Evolutionary conservation across 169 alveolate genomes (phyloP).

Genomic region (Eimeria necatrix): DNA sequence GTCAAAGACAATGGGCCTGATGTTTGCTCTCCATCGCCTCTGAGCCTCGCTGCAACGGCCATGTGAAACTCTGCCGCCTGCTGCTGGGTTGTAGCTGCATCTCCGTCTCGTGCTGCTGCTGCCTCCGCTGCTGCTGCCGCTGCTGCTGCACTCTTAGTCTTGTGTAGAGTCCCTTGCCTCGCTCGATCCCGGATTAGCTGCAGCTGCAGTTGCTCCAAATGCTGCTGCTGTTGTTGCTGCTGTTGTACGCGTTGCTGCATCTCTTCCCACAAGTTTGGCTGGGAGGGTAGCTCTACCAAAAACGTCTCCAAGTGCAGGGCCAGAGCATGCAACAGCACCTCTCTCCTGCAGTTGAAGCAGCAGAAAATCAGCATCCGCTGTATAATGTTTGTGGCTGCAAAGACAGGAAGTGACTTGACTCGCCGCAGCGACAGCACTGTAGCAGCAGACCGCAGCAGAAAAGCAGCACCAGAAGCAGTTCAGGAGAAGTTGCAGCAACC

Average conservation of each 20-base stretch:
- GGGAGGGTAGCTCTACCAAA: not conserved
- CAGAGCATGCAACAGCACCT: slow-evolving; percentile 8
- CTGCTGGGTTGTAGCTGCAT: slow-evolving; percentile 34
- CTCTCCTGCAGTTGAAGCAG: slow-evolving; percentile 2
- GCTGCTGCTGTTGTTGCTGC: not conserved
- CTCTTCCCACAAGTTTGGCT: slow-evolving; percentile 38
- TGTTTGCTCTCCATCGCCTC: not conserved
- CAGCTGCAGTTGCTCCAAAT: slow-evolving; percentile 6
- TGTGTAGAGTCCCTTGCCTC: not conserved
- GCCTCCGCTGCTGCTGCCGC: slow-evolving; percentile 30
- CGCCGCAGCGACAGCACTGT: not conserved
- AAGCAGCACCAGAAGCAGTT: slow-evolving; percentile 1
- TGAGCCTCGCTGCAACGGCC: not conserved
- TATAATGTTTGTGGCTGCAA: too few species aligned
- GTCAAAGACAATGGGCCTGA: not conserved
- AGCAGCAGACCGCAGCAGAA: not conserved
- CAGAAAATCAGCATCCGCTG: not conserved
- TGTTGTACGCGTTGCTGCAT: slow-evolving; percentile 27
- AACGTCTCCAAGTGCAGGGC: slow-evolving; percentile 23
- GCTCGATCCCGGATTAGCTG: slow-evolving; percentile 9
- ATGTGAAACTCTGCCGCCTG: slow-evolving; percentile 26
- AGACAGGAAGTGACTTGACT: too few species aligned
- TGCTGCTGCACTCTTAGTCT: not conserved
- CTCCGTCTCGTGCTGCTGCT: not conserved
- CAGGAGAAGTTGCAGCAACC: not conserved